A percentile compares a stretch with the other conserved stretches of the same genome.
Conservation (phyloP, 1,139 yeast genomes). For the Taphrina betulina region DNA sequence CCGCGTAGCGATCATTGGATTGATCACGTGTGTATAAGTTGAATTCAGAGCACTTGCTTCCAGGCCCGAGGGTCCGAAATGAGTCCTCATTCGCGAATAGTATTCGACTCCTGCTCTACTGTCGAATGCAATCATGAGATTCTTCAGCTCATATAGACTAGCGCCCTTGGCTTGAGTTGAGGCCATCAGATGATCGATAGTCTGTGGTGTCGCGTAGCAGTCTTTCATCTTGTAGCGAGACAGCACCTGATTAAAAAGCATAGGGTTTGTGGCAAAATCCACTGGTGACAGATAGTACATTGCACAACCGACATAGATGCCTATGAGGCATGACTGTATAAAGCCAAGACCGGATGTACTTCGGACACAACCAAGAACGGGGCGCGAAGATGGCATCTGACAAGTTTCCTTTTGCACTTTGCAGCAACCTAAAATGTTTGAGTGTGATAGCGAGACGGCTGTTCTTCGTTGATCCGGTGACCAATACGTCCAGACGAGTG, state of each 20-base stretch:
- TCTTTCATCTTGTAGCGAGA: conserved; percentile 82
- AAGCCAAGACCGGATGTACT: conserved; percentile 86
- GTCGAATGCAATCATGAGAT: conserved; percentile 78
- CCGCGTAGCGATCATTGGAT: conserved; percentile 80
- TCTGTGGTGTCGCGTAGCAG: conserved; percentile 78
- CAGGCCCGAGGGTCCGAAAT: conserved; percentile 64
- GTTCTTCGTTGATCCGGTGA: conserved; percentile 70
- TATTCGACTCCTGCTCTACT: conserved; percentile 67
- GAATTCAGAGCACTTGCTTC: conserved; percentile 71
- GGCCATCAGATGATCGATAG: conserved; percentile 72
- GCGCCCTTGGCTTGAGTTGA: conserved; percentile 60
- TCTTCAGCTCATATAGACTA: conserved; percentile 63
- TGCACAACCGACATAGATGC: conserved; percentile 69
- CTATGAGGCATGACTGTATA: conserved; percentile 74
- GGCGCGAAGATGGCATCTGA: conserved; percentile 67
- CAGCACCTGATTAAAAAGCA: conserved; percentile 66
- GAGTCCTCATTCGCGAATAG: conserved; percentile 60
- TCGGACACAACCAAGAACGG: conserved; percentile 82
- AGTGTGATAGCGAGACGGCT: conserved; percentile 65
- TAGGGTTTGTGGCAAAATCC: conserved; percentile 74
- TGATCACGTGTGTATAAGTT: conserved; percentile 73
- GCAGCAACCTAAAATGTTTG: conserved; percentile 70
- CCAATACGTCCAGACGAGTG: conserved; percentile 66
- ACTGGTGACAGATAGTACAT: conserved; percentile 78
- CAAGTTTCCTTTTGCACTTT: conserved; percentile 90